Percentiles rank a stretch among this genome's conserved stretches.
Conservation (phyloP, 345 rosid species). For the Arabidopsis suecica region DNA sequence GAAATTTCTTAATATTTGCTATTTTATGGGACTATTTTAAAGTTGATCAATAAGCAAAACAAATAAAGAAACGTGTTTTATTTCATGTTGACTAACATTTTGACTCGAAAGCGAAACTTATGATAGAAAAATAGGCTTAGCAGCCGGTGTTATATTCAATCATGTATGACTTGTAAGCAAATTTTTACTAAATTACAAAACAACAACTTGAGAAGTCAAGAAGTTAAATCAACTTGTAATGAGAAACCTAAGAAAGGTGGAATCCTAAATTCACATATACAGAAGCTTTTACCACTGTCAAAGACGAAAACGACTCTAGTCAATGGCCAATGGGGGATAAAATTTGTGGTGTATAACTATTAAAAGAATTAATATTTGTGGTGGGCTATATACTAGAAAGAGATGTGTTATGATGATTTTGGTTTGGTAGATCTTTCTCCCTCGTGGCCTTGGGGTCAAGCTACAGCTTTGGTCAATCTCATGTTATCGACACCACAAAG, state of each 20-base stretch:
- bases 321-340: slow-evolving; percentile 5
- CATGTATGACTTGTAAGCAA: slow-evolving; percentile 6
- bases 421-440: slow-evolving; percentile 13
- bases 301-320: slow-evolving; percentile 20
- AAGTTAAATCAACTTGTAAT: slow-evolving; percentile 20
- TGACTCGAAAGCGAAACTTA: slow-evolving; percentile 8
- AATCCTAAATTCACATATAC: neutral
- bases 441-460: slow-evolving; percentile 45
- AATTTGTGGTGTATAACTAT: neutral
- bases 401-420: slow-evolving; percentile 21
- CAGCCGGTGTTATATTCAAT: slow-evolving; percentile 20
- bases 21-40: neutral
- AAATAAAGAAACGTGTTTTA: slow-evolving; percentile 22
- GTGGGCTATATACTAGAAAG: slow-evolving; percentile 12
- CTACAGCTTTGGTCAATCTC: slow-evolving; percentile 36
- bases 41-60: slow-evolving; percentile 13
- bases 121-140: neutral
- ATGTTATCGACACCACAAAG: slow-evolving; percentile 29
- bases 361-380: neutral
- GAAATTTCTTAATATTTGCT: slow-evolving; percentile 15
- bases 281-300: slow-evolving; percentile 8
- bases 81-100: slow-evolving; percentile 9
- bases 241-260: neutral
- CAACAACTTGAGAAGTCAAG: slow-evolving; percentile 19
- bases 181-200: slow-evolving; percentile 12